Conservation (phyloP, 108 stramenopile genomes). For the Phaeodactylum tricornutum region DNA sequence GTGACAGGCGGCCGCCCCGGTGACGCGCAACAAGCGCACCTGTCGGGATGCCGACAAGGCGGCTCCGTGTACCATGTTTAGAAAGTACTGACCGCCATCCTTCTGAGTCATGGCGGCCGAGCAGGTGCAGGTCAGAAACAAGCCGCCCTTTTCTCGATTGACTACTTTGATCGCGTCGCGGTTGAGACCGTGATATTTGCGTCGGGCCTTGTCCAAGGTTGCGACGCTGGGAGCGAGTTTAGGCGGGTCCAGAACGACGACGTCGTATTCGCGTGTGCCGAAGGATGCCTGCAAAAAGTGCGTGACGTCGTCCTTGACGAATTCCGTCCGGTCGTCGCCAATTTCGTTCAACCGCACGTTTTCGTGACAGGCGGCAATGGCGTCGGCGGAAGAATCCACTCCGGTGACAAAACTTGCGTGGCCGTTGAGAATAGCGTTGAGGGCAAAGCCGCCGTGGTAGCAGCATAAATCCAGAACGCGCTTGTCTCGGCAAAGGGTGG, state of each 20-base stretch:
- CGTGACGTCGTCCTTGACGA: slow-evolving; percentile 73
- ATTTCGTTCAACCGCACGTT: slow-evolving; percentile 78
- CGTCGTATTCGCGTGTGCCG: slow-evolving; percentile 51
- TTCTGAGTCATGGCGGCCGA: slow-evolving; percentile 91
- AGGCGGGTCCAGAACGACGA: slow-evolving; percentile 89
- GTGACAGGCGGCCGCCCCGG: slow-evolving; percentile 75
- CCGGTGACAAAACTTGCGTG: slow-evolving; percentile 43
- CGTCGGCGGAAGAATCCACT: slow-evolving; percentile 82
- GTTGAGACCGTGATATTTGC: slow-evolving; percentile 87
- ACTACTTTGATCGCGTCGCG: slow-evolving; percentile 81
- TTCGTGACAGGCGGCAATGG: slow-evolving; percentile 50
- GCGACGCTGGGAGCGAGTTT: slow-evolving; percentile 83
- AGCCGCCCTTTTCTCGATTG: slow-evolving; percentile 50
- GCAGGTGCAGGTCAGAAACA: slow-evolving; percentile 91
- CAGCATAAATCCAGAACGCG: slow-evolving; percentile 81
- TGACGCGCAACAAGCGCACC: slow-evolving; percentile 50
- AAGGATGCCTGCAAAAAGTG: slow-evolving; percentile 55
- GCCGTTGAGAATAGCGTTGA: slow-evolving; percentile 66
- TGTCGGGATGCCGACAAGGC: slow-evolving; percentile 52
- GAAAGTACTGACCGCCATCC: slow-evolving; percentile 76
- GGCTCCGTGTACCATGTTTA: slow-evolving; percentile 62
- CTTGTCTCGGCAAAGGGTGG: slow-evolving; percentile 45
- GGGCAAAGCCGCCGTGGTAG: slow-evolving; percentile 81
- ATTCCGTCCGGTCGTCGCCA: slow-evolving; percentile 21
- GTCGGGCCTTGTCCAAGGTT: slow-evolving; percentile 49